phyloP scores from a whole-genome alignment of 495 filamentous ascomycete species.

The Penicillium arizonense region DNA sequence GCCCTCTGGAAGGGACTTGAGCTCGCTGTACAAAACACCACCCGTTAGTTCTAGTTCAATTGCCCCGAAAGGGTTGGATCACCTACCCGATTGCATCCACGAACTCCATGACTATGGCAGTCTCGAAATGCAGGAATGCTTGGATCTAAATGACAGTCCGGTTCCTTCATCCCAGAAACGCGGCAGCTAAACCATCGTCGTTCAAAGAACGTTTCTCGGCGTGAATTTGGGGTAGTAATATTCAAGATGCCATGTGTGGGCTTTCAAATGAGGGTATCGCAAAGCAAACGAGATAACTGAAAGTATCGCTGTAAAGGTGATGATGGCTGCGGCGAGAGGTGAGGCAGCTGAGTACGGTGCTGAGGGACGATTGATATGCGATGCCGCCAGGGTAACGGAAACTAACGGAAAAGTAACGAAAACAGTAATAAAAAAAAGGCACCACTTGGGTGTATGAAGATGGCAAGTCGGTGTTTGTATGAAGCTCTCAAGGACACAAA shows the following conservation, averaged over 20 bases:
- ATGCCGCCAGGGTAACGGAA: no score
- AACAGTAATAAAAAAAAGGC: not conserved
- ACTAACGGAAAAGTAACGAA: no score
- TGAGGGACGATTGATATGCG: no score
- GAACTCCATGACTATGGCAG: conserved; percentile 36
- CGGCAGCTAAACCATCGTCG: conserved; percentile 10
- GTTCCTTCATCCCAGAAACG: conserved; percentile 11
- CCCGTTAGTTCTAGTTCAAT: conserved; percentile 7
- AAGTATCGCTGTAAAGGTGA: no score
- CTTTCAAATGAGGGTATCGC: no score
- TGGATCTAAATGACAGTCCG: conserved; percentile 5
- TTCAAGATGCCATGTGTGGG: no score
- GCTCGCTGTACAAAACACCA: conserved; percentile 27
- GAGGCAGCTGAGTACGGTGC: no score
- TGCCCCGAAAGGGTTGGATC: not conserved
- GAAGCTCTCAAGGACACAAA: conserved; percentile 7
- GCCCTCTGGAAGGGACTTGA: conserved; percentile 43
- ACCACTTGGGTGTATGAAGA: not conserved
- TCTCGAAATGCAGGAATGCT: conserved; percentile 9
- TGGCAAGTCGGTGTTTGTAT: not conserved
- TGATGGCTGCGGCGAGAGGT: no score
- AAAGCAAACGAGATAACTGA: no score
- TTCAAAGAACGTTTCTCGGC: not conserved
- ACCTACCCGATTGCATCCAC: conserved; percentile 42
- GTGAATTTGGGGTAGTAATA: not conserved